Evolutionary conservation across 768 basidiomycete genomes (phyloP), one percentile per base, ranked within the genome.

Genomic region (Cystobasidium onofrii): DNA sequence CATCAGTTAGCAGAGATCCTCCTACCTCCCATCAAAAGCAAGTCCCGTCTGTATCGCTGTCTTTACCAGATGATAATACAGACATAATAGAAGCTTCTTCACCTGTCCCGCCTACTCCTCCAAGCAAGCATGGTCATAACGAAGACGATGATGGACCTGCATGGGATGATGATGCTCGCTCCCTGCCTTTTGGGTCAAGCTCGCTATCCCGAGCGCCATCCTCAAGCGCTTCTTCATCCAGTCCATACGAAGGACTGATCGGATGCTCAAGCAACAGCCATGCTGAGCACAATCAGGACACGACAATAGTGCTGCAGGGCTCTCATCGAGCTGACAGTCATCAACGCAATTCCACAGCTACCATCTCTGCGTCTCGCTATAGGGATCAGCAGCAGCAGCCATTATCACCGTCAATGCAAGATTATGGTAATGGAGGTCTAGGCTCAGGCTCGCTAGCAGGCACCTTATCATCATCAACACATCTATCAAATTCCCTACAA

Each of bases 111-210:
- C 65, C 65, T 54, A 43, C 50, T 7, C 31, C 65, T 17, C 41
- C 41, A 31, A 67, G 65, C 50, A 41, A 41, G 34, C 50, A 43
- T 67, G 39, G 31, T 2, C 44, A 67, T 20, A 17, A 31, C 25
- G 50, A 46, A 1, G 4, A 46, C 27, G 17, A 12, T 17, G 44
- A 67, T 31, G 65, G n/a, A 3, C 9, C 57, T 15, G 27, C 57
- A 1, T 60, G 57, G 57, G 57, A 60, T 29, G 57, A 60, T 29
- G 57, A 67, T 31, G 65, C 65, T 43, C 33, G 55, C n/a, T 20
- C 23, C 2, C 65, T 67, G 6, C 65, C 65, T 3, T 67, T 67
- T 29, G 65, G 65, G 15, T 33, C 41, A n/a, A 64, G 63, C 39
- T 39, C 41, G 34, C 20, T 13, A 41, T 29, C 29, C 20, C 6